phyloP scores from a whole-genome alignment of 2,329 filamentous ascomycete genomes.

The Cryphonectria radicalis region DNA sequence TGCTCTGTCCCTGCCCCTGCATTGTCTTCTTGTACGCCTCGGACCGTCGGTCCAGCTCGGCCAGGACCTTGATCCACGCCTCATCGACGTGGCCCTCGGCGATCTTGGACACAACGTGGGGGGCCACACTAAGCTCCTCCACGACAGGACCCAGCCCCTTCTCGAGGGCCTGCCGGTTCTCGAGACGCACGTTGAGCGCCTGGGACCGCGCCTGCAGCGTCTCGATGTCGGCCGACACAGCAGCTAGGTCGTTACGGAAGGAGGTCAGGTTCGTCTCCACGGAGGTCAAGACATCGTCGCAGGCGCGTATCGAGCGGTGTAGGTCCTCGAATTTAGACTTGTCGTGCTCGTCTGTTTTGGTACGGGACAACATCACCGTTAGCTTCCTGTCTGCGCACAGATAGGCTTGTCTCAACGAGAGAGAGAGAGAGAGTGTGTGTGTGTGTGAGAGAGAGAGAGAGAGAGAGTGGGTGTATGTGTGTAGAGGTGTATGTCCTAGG shows the following conservation, averaged over 20 bases:
- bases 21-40: slow-evolving; percentile 71
- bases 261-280: slow-evolving; percentile 91
- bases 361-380: slow-evolving; percentile 9
- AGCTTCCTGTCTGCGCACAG: not conserved
- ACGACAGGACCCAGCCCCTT: slow-evolving; percentile 85
- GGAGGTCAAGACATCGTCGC: slow-evolving; percentile 90
- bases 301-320: slow-evolving; percentile 85
- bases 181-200: slow-evolving; percentile 79
- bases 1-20: slow-evolving; percentile 65
- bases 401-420: slow-evolving; percentile 21
- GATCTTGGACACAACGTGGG: slow-evolving; percentile 81
- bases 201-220: slow-evolving; percentile 85
- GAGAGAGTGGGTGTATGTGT: not conserved
- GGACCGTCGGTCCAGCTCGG: slow-evolving; percentile 81
- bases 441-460: not conserved
- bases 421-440: not conserved
- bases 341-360: slow-evolving; percentile 70
- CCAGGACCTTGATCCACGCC: slow-evolving; percentile 79
- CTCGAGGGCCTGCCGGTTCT: slow-evolving; percentile 89
- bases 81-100: slow-evolving; percentile 89
- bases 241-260: slow-evolving; percentile 90
- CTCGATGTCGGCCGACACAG: slow-evolving; percentile 94
- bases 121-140: slow-evolving; percentile 88
- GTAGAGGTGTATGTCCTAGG: not conserved
- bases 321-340: slow-evolving; percentile 87